phyloP scores from a whole-genome alignment of 257 asterid genomes.

The Plectranthus barbatus region DNA sequence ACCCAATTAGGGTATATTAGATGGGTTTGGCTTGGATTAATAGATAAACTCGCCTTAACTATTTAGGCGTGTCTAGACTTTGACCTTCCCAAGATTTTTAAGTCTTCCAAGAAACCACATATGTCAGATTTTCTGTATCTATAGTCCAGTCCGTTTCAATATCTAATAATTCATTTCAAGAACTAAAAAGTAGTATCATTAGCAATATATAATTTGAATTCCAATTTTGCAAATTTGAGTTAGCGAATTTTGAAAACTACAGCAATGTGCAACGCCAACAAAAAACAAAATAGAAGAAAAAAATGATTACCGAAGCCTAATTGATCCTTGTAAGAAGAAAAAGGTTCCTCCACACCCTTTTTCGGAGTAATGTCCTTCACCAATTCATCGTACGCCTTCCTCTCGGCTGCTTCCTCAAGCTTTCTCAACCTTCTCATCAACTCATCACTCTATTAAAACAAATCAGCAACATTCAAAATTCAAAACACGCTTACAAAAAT shows the following conservation, averaged over 20 bases:
- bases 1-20: too few species aligned
- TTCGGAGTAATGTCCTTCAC: constrained; percentile 83
- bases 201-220: not conserved
- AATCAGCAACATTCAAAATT: not conserved
- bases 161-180: not conserved
- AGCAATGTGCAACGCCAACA: not conserved
- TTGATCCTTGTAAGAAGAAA: constrained; percentile 94
- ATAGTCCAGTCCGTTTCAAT: not conserved
- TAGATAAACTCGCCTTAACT: too few species aligned
- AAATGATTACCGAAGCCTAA: constrained; percentile 65
- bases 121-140: not conserved
- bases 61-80: too few species aligned
- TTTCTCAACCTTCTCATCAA: constrained; percentile 60
- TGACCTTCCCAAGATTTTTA: too few species aligned
- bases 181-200: not conserved
- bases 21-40: too few species aligned
- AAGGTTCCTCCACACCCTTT: constrained; percentile 64
- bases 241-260: not conserved
- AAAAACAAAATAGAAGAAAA: not conserved
- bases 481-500: too few species aligned
- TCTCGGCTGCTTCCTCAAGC: constrained; percentile 70
- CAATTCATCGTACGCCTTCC: constrained; percentile 71
- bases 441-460: constrained; percentile 53
- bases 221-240: not conserved
- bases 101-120: not conserved